Percentiles rank a stretch among this genome's conserved stretches.
phyloP scores from a whole-genome alignment of 495 filamentous ascomycete genomes.

The Aspergillus sclerotiicarbonarius region DNA sequence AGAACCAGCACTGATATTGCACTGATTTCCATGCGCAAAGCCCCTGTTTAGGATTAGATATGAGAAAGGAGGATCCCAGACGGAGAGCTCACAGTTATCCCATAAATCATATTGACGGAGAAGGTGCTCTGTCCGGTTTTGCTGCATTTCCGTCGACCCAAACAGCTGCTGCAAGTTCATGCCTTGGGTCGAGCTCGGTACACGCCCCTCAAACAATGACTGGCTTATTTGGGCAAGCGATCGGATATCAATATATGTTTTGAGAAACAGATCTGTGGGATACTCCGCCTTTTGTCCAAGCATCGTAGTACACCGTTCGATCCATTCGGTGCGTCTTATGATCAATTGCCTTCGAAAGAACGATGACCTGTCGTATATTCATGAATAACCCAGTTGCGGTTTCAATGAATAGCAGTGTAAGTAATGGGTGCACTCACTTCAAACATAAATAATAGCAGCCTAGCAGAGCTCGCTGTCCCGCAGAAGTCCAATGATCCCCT shows the following conservation, averaged over 20 bases:
- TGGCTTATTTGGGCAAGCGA: neutral
- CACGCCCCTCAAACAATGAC: neutral
- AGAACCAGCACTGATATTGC: slow-evolving; percentile 5
- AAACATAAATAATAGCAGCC: slow-evolving; percentile 7
- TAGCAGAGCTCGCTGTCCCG: slow-evolving; percentile 4
- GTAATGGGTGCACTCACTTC: neutral
- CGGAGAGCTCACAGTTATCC: neutral
- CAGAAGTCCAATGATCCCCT: neutral
- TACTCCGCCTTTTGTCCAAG: neutral
- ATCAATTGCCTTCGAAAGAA: slow-evolving; percentile 6
- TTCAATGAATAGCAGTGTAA: too few relatives aligned
- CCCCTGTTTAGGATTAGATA: neutral
- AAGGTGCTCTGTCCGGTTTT: neutral
- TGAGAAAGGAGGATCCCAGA: neutral
- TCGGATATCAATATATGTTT: neutral
- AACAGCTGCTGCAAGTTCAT: neutral
- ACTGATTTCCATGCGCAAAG: neutral
- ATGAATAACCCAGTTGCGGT: neutral
- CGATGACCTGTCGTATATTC: neutral
- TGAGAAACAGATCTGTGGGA: slow-evolving; percentile 2
- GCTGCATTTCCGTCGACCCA: neutral
- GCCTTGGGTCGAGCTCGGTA: neutral
- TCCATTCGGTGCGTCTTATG: slow-evolving; percentile 7
- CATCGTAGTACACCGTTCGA: neutral
- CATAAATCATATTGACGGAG: neutral